A percentile compares a stretch with the other conserved stretches of the same genome.
Evolutionary conservation across 495 filamentous ascomycete species (phyloP).

Genomic region (Trichoderma parareesei): DNA sequence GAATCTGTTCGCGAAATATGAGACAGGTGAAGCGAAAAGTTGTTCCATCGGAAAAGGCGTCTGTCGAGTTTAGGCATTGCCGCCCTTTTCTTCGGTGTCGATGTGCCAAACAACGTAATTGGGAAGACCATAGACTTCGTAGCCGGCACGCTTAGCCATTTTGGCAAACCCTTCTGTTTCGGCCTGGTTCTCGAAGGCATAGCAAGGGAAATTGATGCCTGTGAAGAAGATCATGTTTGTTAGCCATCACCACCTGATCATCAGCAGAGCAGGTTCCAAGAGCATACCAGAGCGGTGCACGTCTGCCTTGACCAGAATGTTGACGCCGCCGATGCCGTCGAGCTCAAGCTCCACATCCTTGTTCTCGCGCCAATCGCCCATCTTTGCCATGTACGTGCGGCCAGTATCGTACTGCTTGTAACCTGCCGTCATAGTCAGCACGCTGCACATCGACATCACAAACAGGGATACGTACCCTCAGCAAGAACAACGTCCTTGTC

Average conservation of each 20-base stretch:
- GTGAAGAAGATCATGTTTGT: neutral
- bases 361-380: constrained; percentile 87
- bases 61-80: constrained; percentile 47
- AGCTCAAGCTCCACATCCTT: constrained; percentile 86
- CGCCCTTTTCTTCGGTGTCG: constrained; percentile 94
- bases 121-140: constrained; percentile 82
- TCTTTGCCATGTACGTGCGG: constrained; percentile 72
- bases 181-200: constrained; percentile 97
- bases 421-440: constrained; percentile 36
- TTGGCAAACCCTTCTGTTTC: constrained; percentile 98
- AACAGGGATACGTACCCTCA: constrained; percentile 51
- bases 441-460: neutral
- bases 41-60: neutral
- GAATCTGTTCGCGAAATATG: neutral
- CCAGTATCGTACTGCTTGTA: constrained; percentile 91
- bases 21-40: neutral
- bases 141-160: constrained; percentile 97
- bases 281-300: constrained; percentile 82
- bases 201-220: constrained; percentile 97
- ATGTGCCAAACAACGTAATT: constrained; percentile 99
- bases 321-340: constrained; percentile 94
- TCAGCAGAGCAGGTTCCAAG: neutral
- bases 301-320: constrained; percentile 94
- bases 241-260: neutral
- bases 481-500: constrained; percentile 73